These are phyloP conservation scores for Lactifluus piperatus DNA, from an alignment of 768 basidiomycete species.

Conservation along the genomic window DNA sequence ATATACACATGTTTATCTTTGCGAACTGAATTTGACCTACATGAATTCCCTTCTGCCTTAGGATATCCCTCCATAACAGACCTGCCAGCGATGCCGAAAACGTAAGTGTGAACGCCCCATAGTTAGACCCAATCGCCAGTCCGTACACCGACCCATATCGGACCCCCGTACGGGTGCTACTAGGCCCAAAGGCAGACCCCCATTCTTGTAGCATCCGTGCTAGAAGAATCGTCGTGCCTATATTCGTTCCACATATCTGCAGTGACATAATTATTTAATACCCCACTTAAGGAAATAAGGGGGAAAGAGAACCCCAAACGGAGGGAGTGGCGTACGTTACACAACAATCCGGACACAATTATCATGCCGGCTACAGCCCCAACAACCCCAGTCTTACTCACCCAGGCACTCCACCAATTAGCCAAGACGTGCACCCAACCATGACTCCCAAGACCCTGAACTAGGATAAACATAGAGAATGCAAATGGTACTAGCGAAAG, in stretches of 20 bases:
- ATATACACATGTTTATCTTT: conserved; percentile 62
- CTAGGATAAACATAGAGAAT: conserved; percentile 91
- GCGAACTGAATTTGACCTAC: conserved; percentile 61
- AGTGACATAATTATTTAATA: not conserved
- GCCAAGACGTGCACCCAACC: conserved; percentile 89
- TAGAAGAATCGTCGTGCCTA: conserved; percentile 84
- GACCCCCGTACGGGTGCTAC: not conserved
- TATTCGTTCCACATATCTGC: conserved; percentile 73
- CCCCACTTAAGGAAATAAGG: not conserved
- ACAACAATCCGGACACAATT: conserved; percentile 61
- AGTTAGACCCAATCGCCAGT: conserved; percentile 80
- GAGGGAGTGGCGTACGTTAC: conserved; percentile 39
- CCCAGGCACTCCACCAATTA: conserved; percentile 48
- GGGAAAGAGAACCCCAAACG: not conserved
- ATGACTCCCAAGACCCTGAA: conserved; percentile 69
- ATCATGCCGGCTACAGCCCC: conserved; percentile 46
- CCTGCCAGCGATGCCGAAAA: conserved; percentile 87
- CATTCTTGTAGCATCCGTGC: conserved; percentile 62
- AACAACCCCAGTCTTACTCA: conserved; percentile 27
- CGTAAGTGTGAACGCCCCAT: conserved; percentile 84
- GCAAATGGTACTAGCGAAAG: conserved; percentile 84
- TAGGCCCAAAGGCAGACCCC: conserved; percentile 16
- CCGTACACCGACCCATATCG: conserved; percentile 31
- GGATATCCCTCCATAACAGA: conserved; percentile 70
- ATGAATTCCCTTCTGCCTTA: conserved; percentile 60